phyloP scores from a whole-genome alignment of 2,329 filamentous ascomycete genomes.

The Scedosporium apiospermum region DNA sequence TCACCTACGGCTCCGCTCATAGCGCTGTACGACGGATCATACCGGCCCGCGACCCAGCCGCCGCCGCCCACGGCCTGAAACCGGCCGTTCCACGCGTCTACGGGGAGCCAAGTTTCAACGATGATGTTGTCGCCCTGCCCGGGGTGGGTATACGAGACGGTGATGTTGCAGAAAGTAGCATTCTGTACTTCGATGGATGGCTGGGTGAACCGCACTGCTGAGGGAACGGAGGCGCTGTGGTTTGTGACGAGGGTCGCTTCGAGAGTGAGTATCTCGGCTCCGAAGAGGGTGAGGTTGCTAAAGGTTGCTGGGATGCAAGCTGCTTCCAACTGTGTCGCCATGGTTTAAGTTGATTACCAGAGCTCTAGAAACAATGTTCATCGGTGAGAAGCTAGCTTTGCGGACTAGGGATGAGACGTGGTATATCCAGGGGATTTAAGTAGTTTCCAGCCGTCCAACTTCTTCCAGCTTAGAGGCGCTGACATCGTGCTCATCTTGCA shows the following conservation, averaged over 20 bases:
- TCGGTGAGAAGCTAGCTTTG: no score
- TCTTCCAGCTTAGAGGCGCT: no score
- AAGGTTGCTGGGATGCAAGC: background rate
- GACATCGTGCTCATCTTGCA: no score
- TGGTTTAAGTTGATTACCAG: no score
- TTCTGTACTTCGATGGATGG: background rate
- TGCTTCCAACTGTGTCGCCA: no score
- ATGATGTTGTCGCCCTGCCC: constrained; percentile 13
- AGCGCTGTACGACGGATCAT: constrained; percentile 7
- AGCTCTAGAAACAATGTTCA: no score
- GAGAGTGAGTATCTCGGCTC: background rate
- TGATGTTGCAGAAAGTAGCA: constrained; percentile 17
- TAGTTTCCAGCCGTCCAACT: no score
- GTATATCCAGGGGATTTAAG: no score
- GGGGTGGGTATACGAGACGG: constrained; percentile 17
- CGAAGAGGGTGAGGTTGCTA: background rate
- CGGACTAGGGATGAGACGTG: no score
- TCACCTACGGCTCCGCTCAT: constrained; percentile 12
- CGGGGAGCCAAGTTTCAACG: constrained; percentile 17
- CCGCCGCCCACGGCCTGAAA: constrained; percentile 20
- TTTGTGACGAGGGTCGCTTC: background rate
- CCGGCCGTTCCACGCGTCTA: constrained; percentile 18
- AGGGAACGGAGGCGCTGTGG: background rate
- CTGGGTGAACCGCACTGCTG: background rate
- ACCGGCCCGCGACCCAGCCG: constrained; percentile 17